Evolutionary conservation across 371 early-diverging fungal species (phyloP).

Genomic region (Mucor saturninus): DNA sequence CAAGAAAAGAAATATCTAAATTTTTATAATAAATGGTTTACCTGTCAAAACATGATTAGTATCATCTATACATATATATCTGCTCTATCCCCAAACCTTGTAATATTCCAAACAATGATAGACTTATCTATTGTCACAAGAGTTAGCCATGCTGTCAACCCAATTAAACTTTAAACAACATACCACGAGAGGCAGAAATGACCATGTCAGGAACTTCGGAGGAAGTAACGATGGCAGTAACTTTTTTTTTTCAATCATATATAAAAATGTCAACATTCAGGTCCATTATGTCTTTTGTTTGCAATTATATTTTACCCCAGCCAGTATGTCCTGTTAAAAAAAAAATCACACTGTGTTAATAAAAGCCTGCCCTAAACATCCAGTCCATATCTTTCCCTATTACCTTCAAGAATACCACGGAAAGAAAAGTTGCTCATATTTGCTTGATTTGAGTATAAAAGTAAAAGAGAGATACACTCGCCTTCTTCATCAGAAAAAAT

Average conservation of each 20-base stretch:
- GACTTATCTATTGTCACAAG: conserved; percentile 73
- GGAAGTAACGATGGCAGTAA: conserved; percentile 92
- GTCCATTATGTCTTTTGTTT: background rate
- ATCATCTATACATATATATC: background rate
- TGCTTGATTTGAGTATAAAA: background rate
- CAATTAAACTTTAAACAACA: background rate
- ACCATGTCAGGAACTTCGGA: conserved; percentile 89
- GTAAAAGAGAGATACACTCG: background rate
- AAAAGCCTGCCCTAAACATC: background rate
- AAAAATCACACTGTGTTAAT: background rate
- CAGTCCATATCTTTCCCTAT: background rate
- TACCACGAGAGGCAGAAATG: conserved; percentile 90
- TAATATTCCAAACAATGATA: conserved; percentile 89
- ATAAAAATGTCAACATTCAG: background rate
- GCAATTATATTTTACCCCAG: conserved; percentile 24
- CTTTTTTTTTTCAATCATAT: conserved; percentile 28
- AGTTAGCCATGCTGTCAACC: no score
- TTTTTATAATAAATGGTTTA: conserved; percentile 6
- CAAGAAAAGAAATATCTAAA: background rate
- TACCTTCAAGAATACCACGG: conserved; percentile 21
- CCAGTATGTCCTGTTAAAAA: conserved; percentile 23
- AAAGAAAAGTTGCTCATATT: conserved; percentile 16
- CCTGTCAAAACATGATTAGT: conserved; percentile 12
- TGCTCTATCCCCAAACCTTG: conserved; percentile 39
- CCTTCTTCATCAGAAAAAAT: no score